These are phyloP conservation scores for Sporopachydermia cereana DNA, from an alignment of 1,139 yeast genomes.

Conservation along the genomic window DNA sequence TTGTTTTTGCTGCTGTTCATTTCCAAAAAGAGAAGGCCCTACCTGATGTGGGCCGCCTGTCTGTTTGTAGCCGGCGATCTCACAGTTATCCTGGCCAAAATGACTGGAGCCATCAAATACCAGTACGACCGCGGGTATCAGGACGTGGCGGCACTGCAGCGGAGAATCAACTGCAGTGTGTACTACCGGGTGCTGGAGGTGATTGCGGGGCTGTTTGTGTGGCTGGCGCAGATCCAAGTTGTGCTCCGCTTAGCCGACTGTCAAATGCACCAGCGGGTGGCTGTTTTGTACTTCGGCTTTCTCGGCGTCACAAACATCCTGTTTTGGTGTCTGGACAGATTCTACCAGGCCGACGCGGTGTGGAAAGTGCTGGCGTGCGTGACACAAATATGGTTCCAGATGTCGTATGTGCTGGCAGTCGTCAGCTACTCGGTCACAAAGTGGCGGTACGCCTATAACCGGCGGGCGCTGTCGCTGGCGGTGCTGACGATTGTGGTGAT, in stretches of 20 bases:
- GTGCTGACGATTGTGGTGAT: slow-evolving; percentile 29
- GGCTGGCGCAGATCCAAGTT: slow-evolving; percentile 31
- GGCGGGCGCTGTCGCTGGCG: slow-evolving; percentile 32
- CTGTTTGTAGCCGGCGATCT: slow-evolving; percentile 32
- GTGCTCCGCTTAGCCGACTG: slow-evolving; percentile 14
- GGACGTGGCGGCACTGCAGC: slow-evolving; percentile 28
- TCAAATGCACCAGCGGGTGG: slow-evolving; percentile 15
- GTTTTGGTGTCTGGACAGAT: slow-evolving; percentile 9
- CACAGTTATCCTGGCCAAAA: slow-evolving; percentile 30
- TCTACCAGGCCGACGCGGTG: not conserved
- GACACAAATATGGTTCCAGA: slow-evolving; percentile 14
- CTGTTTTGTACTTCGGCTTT: slow-evolving; percentile 10
- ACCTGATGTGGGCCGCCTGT: slow-evolving; percentile 34
- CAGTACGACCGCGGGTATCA: slow-evolving; percentile 31
- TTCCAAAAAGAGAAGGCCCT: slow-evolving; percentile 40
- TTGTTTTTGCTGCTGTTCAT: slow-evolving; percentile 34
- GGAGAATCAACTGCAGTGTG: slow-evolving; percentile 22
- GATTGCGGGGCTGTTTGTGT: slow-evolving; percentile 27
- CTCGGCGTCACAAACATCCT: slow-evolving; percentile 10
- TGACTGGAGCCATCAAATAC: slow-evolving; percentile 25
- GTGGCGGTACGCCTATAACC: slow-evolving; percentile 27
- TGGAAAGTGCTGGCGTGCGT: slow-evolving; percentile 11
- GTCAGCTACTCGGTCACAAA: slow-evolving; percentile 12
- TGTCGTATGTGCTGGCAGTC: slow-evolving; percentile 12
- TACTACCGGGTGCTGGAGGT: slow-evolving; percentile 25